Base-by-base conservation (phyloP, 371 early-diverging fungal genomes). In the Mucor circinelloides region DNA sequence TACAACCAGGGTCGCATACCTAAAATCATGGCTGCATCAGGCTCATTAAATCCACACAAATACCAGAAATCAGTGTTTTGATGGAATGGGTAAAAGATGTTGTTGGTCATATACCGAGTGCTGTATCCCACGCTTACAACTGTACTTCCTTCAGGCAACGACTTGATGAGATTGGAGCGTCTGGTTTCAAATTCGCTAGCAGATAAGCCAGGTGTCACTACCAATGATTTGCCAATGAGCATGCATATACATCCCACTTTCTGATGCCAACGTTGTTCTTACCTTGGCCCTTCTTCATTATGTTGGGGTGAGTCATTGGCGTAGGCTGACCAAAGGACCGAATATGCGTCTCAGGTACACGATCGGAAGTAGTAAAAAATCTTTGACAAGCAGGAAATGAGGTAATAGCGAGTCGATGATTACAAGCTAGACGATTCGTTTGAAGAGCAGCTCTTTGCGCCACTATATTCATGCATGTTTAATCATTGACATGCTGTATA, bases 71-170 rank as follows among this genome's bases (percentile, higher is more conserved):
- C 93, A 6, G 96, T 94, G 63, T 91, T 87, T 75, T 97, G 97
- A 67, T 96, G 94, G 70, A 95, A 98, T n/a, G 90, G 92, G 73
- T 97, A 94, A 83, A 98, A 98, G 58, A 98, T 94, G 62, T 94
- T 94, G 65, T 94, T 90, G 69, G 96, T 91, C 78, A 91, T 88
- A 74, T 93, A 98, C n/a, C 93, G 87, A 64, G 92, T 87, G 0
- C 86, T 82, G 65, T 93, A 88, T 9, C 97, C 93, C 19, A 92
- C 82, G 23, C 89, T 82, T 28, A 97, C 75, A n/a, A 89, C 93
- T 1, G 85, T 76, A 52, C 90, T 88, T 19, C 85, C 84, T 42
- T 87, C 85, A 15, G 91, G 90, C 15, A 95, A 67, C 7, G 73
- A 66, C 19, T 75, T 67, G 76, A 94, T 86, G 36, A 96, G 73